A percentile compares a stretch with the other conserved stretches of the same genome.
These are phyloP conservation scores for Tolypocladium paradoxum DNA, from an alignment of 2,329 filamentous ascomycete genomes.

Conservation along the genomic window DNA sequence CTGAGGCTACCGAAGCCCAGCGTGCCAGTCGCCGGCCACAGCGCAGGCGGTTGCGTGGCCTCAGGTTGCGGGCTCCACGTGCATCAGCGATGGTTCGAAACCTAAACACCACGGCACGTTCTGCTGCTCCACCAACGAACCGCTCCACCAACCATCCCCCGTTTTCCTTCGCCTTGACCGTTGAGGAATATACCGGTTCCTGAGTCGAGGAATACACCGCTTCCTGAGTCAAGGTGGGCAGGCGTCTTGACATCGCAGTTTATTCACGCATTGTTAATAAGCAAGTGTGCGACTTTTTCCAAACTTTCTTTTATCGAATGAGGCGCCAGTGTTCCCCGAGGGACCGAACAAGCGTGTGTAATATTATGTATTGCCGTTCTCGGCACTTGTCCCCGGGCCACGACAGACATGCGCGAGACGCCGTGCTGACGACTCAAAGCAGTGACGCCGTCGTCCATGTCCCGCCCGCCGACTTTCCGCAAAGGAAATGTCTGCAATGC, in stretches of 20 bases:
- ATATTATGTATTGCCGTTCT: not conserved
- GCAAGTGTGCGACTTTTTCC: no score
- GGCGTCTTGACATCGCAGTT: not conserved
- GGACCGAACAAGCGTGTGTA: not conserved
- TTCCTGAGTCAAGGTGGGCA: not conserved
- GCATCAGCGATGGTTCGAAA: no score
- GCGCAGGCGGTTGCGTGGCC: no score
- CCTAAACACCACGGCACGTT: no score
- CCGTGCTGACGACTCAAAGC: not conserved
- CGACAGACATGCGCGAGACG: not conserved
- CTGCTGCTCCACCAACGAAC: no score
- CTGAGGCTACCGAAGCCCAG: no score
- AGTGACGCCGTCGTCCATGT: not conserved
- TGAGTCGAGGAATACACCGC: not conserved
- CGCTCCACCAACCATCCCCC: not conserved
- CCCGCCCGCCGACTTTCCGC: not conserved
- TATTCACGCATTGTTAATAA: not conserved
- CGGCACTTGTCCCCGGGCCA: not conserved
- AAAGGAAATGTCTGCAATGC: not conserved
- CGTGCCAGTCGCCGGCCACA: no score
- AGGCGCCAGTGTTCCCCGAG: not conserved
- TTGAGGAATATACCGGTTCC: no score
- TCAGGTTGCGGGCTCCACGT: no score
- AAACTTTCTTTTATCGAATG: not conserved
- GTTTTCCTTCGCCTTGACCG: no score